These are phyloP conservation scores for Elasticomyces elasticus DNA, from an alignment of 495 filamentous ascomycete genomes.

Conservation along the genomic window DNA sequence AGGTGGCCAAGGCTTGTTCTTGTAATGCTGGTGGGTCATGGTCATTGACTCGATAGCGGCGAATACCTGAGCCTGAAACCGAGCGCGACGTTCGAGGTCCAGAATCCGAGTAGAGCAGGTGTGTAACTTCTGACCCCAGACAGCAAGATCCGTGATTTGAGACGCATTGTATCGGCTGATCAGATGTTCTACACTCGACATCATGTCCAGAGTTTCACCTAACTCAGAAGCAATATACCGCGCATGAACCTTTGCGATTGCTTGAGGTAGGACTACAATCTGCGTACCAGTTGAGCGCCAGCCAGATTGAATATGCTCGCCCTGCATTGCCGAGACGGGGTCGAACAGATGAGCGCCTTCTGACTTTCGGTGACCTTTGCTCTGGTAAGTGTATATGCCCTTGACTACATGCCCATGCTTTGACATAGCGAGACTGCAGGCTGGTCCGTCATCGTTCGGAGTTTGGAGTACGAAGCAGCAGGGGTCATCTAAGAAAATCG, in stretches of 20 bases:
- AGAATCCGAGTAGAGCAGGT: neutral
- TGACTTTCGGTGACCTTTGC: neutral
- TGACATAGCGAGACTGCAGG: constrained; percentile 2
- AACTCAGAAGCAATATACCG: neutral
- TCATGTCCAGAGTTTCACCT: neutral
- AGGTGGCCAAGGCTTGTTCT: neutral
- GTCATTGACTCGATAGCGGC: neutral
- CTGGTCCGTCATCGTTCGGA: neutral
- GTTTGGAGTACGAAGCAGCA: neutral
- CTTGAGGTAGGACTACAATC: constrained; percentile 1
- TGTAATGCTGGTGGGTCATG: neutral
- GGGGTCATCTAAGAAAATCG: neutral
- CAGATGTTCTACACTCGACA: neutral
- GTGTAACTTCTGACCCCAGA: neutral
- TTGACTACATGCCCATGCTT: neutral
- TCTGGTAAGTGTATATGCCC: constrained; percentile 3
- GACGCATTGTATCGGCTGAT: neutral
- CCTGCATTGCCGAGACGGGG: neutral
- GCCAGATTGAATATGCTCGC: constrained; percentile 1
- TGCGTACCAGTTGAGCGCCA: constrained; percentile 4
- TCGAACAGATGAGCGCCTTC: neutral
- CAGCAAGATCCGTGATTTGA: neutral
- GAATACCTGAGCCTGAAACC: neutral
- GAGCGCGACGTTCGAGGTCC: neutral
- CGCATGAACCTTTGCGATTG: neutral